A percentile compares a stretch with the other conserved stretches of the same genome.
Conservation (phyloP, 768 basidiomycete genomes). For the Agaricus blazei region DNA sequence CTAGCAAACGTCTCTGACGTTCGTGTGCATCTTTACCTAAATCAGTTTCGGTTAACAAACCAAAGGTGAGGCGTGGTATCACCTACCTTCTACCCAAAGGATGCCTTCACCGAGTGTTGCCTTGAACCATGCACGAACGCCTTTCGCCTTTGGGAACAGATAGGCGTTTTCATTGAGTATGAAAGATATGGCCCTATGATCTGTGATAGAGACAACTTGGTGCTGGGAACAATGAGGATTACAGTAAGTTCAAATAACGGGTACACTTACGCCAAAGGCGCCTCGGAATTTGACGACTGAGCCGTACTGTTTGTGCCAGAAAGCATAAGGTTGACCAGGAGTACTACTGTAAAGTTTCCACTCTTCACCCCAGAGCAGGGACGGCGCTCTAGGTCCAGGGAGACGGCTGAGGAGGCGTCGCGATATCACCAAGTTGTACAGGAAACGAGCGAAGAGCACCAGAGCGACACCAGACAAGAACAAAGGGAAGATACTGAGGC, state of each 20-base stretch:
- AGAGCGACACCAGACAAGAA: constrained; percentile 24
- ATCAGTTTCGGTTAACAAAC: background rate
- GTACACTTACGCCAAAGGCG: constrained; percentile 44
- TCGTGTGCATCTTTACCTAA: constrained; percentile 55
- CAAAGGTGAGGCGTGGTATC: background rate
- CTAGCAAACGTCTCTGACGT: constrained; percentile 44
- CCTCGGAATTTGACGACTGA: constrained; percentile 52
- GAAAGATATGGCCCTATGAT: constrained; percentile 45
- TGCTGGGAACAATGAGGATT: constrained; percentile 31
- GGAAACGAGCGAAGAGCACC: constrained; percentile 25
- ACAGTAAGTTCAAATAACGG: background rate
- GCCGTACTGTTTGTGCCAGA: constrained; percentile 51
- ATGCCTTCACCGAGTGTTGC: constrained; percentile 59
- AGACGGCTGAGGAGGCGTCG: constrained; percentile 35
- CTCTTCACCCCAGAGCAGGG: constrained; percentile 59
- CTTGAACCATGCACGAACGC: constrained; percentile 61
- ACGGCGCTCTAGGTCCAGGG: constrained; percentile 45
- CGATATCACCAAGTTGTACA: constrained; percentile 28
- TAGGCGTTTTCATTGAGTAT: constrained; percentile 53
- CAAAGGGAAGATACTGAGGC: constrained; percentile 21
- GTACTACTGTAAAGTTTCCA: constrained; percentile 46
- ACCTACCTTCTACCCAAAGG: constrained; percentile 58
- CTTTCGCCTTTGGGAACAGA: constrained; percentile 56
- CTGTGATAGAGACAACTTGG: constrained; percentile 53
- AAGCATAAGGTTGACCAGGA: constrained; percentile 48